Conservation (phyloP, 148 eudicot genomes). For the Amaranthus hypochondriacus region DNA sequence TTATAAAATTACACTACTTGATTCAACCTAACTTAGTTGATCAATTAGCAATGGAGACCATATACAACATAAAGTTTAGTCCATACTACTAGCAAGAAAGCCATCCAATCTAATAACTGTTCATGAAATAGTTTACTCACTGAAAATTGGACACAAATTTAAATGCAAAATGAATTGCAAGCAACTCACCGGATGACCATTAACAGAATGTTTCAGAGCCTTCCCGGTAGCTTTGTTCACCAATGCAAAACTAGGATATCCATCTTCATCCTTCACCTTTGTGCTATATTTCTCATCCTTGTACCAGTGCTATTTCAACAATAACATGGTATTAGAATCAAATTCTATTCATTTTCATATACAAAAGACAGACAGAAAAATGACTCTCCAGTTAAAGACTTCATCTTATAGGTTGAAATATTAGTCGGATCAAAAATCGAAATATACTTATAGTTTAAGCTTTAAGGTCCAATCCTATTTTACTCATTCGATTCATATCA, state of each 20-base stretch:
- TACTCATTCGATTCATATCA: too few species aligned
- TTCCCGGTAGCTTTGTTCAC: conserved; percentile 74
- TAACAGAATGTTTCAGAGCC: conserved; percentile 73
- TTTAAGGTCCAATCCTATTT: too few species aligned
- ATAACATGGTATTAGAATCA: not conserved
- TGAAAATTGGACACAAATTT: not conserved
- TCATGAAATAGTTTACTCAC: not conserved
- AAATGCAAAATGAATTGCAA: not conserved
- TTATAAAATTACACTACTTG: too few species aligned
- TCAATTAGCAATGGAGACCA: not conserved
- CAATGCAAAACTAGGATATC: conserved; percentile 67
- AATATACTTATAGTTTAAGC: too few species aligned
- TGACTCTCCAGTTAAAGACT: not conserved
- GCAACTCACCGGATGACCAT: conserved; percentile 65
- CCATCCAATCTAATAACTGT: not conserved
- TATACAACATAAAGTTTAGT: not conserved
- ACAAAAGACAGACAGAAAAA: not conserved
- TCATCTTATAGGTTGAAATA: not conserved
- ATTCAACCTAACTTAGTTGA: too few species aligned
- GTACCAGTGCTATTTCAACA: conserved; percentile 55
- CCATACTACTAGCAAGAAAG: not conserved
- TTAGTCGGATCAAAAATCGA: not conserved
- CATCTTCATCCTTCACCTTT: conserved; percentile 76
- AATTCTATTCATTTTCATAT: not conserved
- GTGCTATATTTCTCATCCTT: conserved; percentile 76